Conservation (phyloP, 1,139 yeast species). For the Pichia sp. region DNA sequence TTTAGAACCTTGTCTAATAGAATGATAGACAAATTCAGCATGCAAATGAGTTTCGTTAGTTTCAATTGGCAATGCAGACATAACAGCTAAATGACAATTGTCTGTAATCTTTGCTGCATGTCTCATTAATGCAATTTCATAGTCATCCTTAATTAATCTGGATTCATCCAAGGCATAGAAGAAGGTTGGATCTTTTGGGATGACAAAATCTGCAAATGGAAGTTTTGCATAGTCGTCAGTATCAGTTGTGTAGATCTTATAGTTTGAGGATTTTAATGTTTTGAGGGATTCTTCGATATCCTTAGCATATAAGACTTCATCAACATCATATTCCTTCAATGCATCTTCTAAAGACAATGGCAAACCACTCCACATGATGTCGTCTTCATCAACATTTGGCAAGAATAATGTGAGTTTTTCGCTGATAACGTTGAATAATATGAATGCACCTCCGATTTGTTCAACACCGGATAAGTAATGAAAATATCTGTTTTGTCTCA, state of each 20-base stretch:
- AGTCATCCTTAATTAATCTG: slow-evolving; percentile 79
- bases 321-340: slow-evolving; percentile 65
- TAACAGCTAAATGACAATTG: slow-evolving; percentile 84
- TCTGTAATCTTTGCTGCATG: slow-evolving; percentile 85
- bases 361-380: slow-evolving; percentile 95
- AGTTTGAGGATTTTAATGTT: slow-evolving; percentile 5
- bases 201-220: slow-evolving; percentile 36
- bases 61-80: slow-evolving; percentile 91
- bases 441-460: slow-evolving; percentile 67
- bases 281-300: slow-evolving; percentile 37
- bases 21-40: slow-evolving; percentile 93
- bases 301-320: slow-evolving; percentile 64
- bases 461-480: slow-evolving; percentile 85
- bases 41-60: slow-evolving; percentile 88
- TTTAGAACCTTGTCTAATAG: slow-evolving; percentile 91
- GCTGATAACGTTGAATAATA: slow-evolving; percentile 52
- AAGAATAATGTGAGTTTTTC: slow-evolving; percentile 70
- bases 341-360: slow-evolving; percentile 77
- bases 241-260: slow-evolving; percentile 44
- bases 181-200: slow-evolving; percentile 46
- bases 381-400: slow-evolving; percentile 83
- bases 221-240: slow-evolving; percentile 38
- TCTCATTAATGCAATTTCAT: slow-evolving; percentile 71
- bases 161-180: slow-evolving; percentile 84
- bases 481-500: slow-evolving; percentile 90